Base-by-base conservation (phyloP, 1,284 basidiomycete genomes). In the Ustilago sp. region DNA sequence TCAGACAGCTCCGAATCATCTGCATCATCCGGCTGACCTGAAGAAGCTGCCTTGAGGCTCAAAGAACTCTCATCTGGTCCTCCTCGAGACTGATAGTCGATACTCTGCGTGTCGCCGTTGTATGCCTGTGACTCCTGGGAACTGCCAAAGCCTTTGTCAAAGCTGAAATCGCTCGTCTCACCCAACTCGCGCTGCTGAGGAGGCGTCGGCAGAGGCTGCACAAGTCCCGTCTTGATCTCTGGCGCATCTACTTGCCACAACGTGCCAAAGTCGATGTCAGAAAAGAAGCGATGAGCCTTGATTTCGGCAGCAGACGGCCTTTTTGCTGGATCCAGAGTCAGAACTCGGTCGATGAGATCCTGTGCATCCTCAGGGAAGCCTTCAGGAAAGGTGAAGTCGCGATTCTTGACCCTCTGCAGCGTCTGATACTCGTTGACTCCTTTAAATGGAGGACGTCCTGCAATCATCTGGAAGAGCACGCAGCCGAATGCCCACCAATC, bases 401-500 rank as follows among this genome's bases (percentile, higher is more conserved):
- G 82, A 50, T 88, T 87, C 63, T 89, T 84, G 66, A 90, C 89
- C 79, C 88, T 89, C 63, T 90, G 89, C 68, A 90, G 89, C 12
- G 89, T 90, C 63, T 90, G 87, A 76, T 89, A 90, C 79, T 90
- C 89, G 50, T 89, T 90, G 12, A 87, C 86, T 0, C 88, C 88
- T 60, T 89, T 87, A 84, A 90, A 90, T 0, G 89, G 89, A 13
- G 89, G 88, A 63, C 86, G 84, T 8, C 89, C 89, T 1, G 87
- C 87, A 39, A 90, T 81, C 74, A 90, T 86, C 78, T 90, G 89
- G 78, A 85, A 90, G 6, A 90, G 68, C 17, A 90, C 88, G 77
- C 89, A 89, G 15, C 89, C 89, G 51, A 90, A 88, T 0, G 88
- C 89, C 89, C 89, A 90, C 68, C 88, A 88, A 70, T 90, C 89